Percentiles rank a stretch among this genome's conserved stretches.
Evolutionary conservation across 768 basidiomycete species (phyloP).

Genomic region (Suillus tomentosus): DNA sequence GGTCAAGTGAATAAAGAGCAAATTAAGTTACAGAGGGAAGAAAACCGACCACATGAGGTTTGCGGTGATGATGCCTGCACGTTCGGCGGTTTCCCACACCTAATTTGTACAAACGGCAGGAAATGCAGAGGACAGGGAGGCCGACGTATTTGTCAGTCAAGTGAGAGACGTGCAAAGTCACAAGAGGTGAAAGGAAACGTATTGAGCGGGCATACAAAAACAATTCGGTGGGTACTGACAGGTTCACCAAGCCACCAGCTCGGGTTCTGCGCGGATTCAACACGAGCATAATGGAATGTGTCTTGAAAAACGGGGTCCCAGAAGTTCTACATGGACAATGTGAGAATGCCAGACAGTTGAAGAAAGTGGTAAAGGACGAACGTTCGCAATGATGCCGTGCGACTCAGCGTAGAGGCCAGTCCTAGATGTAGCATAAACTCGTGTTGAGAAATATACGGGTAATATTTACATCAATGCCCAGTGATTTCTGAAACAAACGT

Average conservation of each 20-base stretch:
- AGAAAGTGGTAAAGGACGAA: constrained; percentile 33
- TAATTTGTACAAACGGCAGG: constrained; percentile 28
- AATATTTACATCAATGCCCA: constrained; percentile 77
- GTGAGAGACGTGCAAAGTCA: background rate
- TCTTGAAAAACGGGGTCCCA: constrained; percentile 69
- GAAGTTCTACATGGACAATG: constrained; percentile 64
- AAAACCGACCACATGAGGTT: constrained; percentile 87
- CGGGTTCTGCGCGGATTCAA: constrained; percentile 62
- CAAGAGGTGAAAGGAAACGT: background rate
- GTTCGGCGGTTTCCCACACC: constrained; percentile 91
- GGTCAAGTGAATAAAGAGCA: background rate
- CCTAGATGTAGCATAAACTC: constrained; percentile 41
- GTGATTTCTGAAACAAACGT: constrained; percentile 63
- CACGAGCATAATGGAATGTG: constrained; percentile 73
- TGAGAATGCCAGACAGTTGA: background rate
- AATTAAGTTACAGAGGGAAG: background rate
- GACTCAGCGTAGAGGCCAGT: constrained; percentile 89
- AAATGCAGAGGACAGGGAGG: background rate
- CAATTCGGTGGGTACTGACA: constrained; percentile 41
- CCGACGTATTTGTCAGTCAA: background rate
- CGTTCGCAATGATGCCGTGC: constrained; percentile 90
- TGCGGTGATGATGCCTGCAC: constrained; percentile 72
- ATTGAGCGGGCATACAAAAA: background rate
- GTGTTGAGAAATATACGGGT: constrained; percentile 1
- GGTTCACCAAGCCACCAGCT: constrained; percentile 92